phyloP scores from a whole-genome alignment of 2,329 filamentous ascomycete species.

The Phyllosticta ampelicida region DNA sequence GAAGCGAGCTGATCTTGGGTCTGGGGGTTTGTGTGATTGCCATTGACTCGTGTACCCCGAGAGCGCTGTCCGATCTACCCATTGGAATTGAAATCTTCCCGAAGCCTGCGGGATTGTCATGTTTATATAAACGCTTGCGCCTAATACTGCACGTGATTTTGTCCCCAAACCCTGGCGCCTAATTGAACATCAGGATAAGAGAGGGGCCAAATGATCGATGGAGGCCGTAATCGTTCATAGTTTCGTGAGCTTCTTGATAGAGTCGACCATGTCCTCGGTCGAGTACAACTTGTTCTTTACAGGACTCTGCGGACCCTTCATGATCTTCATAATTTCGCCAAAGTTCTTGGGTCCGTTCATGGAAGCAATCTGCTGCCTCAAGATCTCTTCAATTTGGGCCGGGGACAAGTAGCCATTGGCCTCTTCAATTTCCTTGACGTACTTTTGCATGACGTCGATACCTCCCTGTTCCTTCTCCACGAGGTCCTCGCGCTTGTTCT shows the following conservation, averaged over 20 bases:
- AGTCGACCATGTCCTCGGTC: neutral
- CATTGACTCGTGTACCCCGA: neutral
- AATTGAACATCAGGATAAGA: neutral
- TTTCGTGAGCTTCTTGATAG: neutral
- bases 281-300: neutral
- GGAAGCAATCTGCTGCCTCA: neutral
- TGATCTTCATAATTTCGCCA: neutral
- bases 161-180: neutral
- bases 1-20: too few species aligned
- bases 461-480: constrained; percentile 60
- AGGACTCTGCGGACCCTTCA: neutral
- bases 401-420: neutral
- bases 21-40: neutral
- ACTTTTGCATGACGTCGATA: constrained; percentile 54
- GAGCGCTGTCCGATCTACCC: neutral
- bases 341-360: neutral
- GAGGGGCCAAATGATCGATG: neutral
- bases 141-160: neutral
- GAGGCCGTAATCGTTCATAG: neutral
- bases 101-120: neutral
- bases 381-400: neutral
- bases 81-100: neutral
- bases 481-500: constrained; percentile 55
- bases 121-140: neutral
- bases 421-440: constrained; percentile 46